Evolutionary conservation across 768 basidiomycete genomes (phyloP).

Genomic region (Pholiota microspora): DNA sequence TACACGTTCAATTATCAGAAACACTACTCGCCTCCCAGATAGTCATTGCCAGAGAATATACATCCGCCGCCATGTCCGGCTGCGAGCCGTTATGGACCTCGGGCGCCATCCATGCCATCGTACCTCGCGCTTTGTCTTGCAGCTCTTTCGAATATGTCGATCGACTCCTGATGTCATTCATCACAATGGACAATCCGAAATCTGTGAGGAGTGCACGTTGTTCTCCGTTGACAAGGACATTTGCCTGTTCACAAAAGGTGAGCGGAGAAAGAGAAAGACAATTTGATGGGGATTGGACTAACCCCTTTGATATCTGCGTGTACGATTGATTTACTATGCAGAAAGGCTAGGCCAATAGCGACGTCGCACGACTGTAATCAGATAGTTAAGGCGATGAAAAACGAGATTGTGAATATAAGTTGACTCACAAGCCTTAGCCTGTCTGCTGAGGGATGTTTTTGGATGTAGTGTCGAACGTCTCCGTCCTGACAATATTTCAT

Average conservation of each 20-base stretch:
- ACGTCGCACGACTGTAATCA: neutral
- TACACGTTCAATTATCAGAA: neutral
- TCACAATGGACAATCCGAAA: conserved; percentile 2
- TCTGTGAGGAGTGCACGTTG: conserved; percentile 5
- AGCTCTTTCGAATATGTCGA: conserved; percentile 1
- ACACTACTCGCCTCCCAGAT: neutral
- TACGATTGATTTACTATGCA: conserved; percentile 1
- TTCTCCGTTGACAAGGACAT: conserved; percentile 3
- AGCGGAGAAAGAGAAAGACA: neutral
- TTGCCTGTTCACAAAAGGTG: neutral
- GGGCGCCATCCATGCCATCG: conserved; percentile 5
- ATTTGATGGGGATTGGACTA: neutral
- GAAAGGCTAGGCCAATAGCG: conserved; percentile 1
- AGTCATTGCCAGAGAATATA: conserved; percentile 4
- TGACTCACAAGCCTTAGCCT: neutral
- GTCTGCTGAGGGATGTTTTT: neutral
- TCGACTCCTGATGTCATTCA: conserved; percentile 4
- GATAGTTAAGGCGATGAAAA: too few relatives aligned
- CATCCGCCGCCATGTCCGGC: conserved; percentile 1
- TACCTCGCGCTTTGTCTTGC: conserved; percentile 4
- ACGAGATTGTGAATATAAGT: neutral
- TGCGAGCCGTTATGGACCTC: conserved; percentile 1
- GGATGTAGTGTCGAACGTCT: conserved; percentile 2
- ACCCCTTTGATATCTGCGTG: conserved; percentile 3
- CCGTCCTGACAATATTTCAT: conserved; percentile 5